These are phyloP conservation scores for Cylindrodendrum hubeiense DNA, from an alignment of 2,329 filamentous ascomycete species.

Conservation along the genomic window DNA sequence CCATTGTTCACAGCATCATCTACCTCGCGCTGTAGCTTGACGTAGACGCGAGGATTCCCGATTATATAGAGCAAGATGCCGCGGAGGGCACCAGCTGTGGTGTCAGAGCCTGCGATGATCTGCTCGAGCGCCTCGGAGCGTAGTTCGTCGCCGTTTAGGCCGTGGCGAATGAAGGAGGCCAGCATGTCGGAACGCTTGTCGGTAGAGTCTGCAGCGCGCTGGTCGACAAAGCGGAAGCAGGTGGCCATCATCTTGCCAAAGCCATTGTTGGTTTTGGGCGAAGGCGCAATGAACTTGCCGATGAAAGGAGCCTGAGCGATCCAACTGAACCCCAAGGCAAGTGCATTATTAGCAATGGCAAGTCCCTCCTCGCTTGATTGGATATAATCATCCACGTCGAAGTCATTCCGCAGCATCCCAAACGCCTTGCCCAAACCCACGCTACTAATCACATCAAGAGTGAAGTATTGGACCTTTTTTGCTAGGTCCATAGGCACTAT, in stretches of 20 bases:
- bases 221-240: slow-evolving; percentile 45
- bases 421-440: slow-evolving; percentile 64
- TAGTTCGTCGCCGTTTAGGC: slow-evolving; percentile 49
- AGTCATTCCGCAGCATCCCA: slow-evolving; percentile 59
- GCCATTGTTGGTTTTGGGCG: slow-evolving; percentile 45
- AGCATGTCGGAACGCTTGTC: slow-evolving; percentile 54
- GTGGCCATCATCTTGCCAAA: slow-evolving; percentile 51
- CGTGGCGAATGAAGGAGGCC: slow-evolving; percentile 56
- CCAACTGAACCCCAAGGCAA: slow-evolving; percentile 46
- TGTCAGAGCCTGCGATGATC: slow-evolving; percentile 54
- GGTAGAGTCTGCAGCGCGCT: slow-evolving; percentile 39
- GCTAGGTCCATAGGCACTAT: slow-evolving; percentile 59
- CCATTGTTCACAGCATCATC: slow-evolving; percentile 58
- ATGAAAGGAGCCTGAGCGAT: slow-evolving; percentile 46
- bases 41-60: slow-evolving; percentile 60
- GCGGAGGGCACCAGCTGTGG: slow-evolving; percentile 53
- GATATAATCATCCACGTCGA: slow-evolving; percentile 58
- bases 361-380: slow-evolving; percentile 51
- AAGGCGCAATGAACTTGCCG: slow-evolving; percentile 44
- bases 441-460: slow-evolving; percentile 65
- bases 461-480: slow-evolving; percentile 62
- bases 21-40: slow-evolving; percentile 62
- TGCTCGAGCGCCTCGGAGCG: slow-evolving; percentile 49
- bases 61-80: slow-evolving; percentile 64
- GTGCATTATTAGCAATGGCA: slow-evolving; percentile 38